Evolutionary conservation across 768 basidiomycete genomes (phyloP).

Genomic region (Leucosporidium creatinivorum): DNA sequence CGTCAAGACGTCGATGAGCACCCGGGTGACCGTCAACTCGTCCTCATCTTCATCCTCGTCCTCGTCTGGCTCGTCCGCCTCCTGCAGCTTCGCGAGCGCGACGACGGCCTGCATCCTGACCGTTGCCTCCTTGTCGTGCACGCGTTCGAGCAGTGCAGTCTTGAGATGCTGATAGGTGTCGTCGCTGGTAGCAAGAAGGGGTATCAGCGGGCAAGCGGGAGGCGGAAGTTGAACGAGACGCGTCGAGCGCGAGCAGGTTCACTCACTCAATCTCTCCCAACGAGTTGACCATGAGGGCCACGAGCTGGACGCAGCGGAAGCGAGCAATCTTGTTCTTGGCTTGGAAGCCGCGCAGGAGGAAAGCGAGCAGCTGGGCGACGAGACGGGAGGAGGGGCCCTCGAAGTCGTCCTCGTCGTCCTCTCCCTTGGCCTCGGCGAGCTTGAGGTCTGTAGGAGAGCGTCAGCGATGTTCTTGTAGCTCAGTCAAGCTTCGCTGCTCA

Average conservation of each 20-base stretch:
- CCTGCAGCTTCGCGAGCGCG: slow-evolving; percentile 68
- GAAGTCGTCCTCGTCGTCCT: slow-evolving; percentile 50
- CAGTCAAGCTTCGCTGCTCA: slow-evolving; percentile 37
- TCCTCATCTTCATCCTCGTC: slow-evolving; percentile 47
- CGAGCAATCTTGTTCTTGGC: slow-evolving; percentile 84
- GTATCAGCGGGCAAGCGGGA: too few species aligned
- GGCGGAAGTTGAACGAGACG: background rate
- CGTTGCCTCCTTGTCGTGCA: slow-evolving; percentile 67
- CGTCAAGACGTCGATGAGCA: slow-evolving; percentile 60
- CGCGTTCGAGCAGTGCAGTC: slow-evolving; percentile 58
- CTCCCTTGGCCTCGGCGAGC: slow-evolving; percentile 9
- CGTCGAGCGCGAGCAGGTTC: background rate
- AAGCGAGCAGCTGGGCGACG: slow-evolving; percentile 58
- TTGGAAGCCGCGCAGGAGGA: slow-evolving; percentile 65
- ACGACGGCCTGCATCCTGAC: slow-evolving; percentile 74
- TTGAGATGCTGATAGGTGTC: slow-evolving; percentile 63
- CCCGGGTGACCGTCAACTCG: slow-evolving; percentile 49
- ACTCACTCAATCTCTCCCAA: slow-evolving; percentile 81
- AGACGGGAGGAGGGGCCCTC: slow-evolving; percentile 66
- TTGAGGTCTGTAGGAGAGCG: slow-evolving; percentile 19
- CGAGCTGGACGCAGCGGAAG: slow-evolving; percentile 67
- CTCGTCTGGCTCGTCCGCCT: slow-evolving; percentile 55
- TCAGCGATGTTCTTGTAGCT: background rate
- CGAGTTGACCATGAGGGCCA: slow-evolving; percentile 69
- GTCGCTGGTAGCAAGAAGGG: slow-evolving; percentile 51